Percentiles rank a stretch among this genome's conserved stretches.
These are phyloP conservation scores for Halteria grandinella DNA, from an alignment of 73 alveolate species.

Conservation along the genomic window DNA sequence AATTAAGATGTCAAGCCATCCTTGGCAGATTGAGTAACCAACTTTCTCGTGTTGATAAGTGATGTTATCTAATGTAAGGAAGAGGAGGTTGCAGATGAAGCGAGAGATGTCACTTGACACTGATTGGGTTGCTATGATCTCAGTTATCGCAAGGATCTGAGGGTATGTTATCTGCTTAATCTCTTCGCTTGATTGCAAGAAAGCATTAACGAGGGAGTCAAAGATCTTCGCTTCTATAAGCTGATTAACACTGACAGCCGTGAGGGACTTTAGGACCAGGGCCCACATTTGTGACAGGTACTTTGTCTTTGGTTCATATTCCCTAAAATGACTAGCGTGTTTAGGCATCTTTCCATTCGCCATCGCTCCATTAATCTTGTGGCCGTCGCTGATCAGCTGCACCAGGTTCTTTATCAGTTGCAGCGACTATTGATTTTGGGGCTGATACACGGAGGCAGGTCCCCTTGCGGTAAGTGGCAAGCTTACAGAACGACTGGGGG, in stretches of 20 bases:
- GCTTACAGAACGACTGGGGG: conserved; percentile 30
- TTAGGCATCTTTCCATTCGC: no score
- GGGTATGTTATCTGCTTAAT: conserved; percentile 52
- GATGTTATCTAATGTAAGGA: conserved; percentile 24
- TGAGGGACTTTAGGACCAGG: conserved; percentile 39
- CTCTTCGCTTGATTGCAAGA: conserved; percentile 45
- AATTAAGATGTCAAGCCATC: conserved; percentile 53
- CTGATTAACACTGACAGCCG: conserved; percentile 27
- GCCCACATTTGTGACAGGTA: conserved; percentile 40
- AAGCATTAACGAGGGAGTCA: conserved; percentile 48
- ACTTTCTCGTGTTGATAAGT: conserved; percentile 50
- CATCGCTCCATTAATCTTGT: neutral
- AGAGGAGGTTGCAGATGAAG: conserved; percentile 41
- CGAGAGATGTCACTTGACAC: conserved; percentile 8
- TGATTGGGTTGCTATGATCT: conserved; percentile 25
- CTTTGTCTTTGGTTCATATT: conserved; percentile 14
- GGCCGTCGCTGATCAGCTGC: conserved; percentile 1
- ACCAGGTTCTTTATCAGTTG: conserved; percentile 33
- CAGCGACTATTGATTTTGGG: neutral
- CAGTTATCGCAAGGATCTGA: conserved; percentile 32
- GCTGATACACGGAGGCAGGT: no score
- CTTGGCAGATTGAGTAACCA: conserved; percentile 42
- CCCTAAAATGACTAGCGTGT: neutral
- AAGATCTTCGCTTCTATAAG: conserved; percentile 50
- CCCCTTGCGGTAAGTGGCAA: neutral